Evolutionary conservation across 1,139 yeast genomes (phyloP).

Genomic region (Scheffersomyces stambukii): DNA sequence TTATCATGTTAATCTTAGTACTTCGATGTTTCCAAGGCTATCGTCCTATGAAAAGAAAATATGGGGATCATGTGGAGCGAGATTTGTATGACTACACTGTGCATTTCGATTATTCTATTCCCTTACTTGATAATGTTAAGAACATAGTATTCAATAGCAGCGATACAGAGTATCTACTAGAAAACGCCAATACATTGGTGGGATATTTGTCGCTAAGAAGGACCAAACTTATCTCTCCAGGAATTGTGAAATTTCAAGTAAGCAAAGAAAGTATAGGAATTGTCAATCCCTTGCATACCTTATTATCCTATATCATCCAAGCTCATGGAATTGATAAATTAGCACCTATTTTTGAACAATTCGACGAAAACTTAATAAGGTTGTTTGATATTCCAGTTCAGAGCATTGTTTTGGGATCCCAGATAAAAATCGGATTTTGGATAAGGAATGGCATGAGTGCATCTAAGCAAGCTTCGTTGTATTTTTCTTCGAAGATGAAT

Average conservation of each 20-base stretch:
- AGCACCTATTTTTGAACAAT: conserved; percentile 11
- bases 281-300: conserved; percentile 55
- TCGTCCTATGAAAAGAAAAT: conserved; percentile 51
- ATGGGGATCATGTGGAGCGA: conserved; percentile 64
- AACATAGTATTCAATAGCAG: conserved; percentile 27
- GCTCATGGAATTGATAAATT: conserved; percentile 23
- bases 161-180: conserved; percentile 9
- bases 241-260: conserved; percentile 33
- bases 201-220: too few species aligned
- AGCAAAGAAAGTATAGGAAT: conserved; percentile 50
- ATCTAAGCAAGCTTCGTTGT: conserved; percentile 42
- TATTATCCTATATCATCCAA: conserved; percentile 42
- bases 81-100: conserved; percentile 50
- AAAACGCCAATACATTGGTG: too few species aligned
- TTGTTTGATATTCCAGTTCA: conserved; percentile 52
- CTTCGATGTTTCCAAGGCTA: conserved; percentile 55
- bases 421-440: conserved; percentile 82
- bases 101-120: conserved; percentile 45
- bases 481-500: conserved; percentile 30
- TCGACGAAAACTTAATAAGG: conserved; percentile 8
- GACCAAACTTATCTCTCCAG: too few species aligned
- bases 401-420: conserved; percentile 64
- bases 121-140: conserved; percentile 44
- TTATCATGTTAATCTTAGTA: conserved; percentile 36
- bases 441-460: conserved; percentile 72